Evolutionary conservation across 805 yeast genomes (phyloP), one percentile per base, ranked within the genome.

Genomic region (Zygosaccharomyces gambellarensis): DNA sequence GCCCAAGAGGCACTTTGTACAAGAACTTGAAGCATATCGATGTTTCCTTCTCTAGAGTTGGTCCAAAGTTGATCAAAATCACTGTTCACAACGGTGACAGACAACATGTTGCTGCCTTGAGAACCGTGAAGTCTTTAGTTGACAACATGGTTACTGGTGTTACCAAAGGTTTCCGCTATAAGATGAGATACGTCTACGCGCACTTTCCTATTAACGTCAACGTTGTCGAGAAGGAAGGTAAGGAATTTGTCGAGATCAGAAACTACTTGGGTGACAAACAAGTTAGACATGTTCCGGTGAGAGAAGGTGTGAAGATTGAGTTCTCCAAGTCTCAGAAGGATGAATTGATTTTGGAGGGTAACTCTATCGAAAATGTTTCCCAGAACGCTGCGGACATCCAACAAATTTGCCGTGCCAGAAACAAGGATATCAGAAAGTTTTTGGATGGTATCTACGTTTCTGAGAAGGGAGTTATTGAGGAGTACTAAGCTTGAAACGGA

Each of bases 381-480:
- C 99, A 92, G 80, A 87, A 90, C 71, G 94, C 96, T 76, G 99
- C 99, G 70, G 97, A 90, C 73, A 82, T 94, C 69, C 97, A 92
- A 79, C 98, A 92, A 81, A 82, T 82, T 76, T 90, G 97, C 83
- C 84, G 95, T 76, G 98, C 90, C 73, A 87, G 96, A 83, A 92
- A 92, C 94, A 94, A 94, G 92, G 99, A 92, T 94, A 92, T 94
- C 90, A 88, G 99, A 81, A 92, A 92, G 84, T 92, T 92, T 85
- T 87, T 94, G 83, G 99, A 95, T 78, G 99, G 99, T 90, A 90
- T 92, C 80, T 92, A 92, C 77, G 99, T 92, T 69, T 90, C 97
- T 64, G 95, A 87, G 80, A 87, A 86, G 79, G 96, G 96, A 71
- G 79, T 79, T 74, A 80, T 92, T 72, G 86, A 77, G 60, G 87